These are phyloP conservation scores for Fusarium coffeatum DNA, from an alignment of 2,329 filamentous ascomycete species.

Conservation along the genomic window DNA sequence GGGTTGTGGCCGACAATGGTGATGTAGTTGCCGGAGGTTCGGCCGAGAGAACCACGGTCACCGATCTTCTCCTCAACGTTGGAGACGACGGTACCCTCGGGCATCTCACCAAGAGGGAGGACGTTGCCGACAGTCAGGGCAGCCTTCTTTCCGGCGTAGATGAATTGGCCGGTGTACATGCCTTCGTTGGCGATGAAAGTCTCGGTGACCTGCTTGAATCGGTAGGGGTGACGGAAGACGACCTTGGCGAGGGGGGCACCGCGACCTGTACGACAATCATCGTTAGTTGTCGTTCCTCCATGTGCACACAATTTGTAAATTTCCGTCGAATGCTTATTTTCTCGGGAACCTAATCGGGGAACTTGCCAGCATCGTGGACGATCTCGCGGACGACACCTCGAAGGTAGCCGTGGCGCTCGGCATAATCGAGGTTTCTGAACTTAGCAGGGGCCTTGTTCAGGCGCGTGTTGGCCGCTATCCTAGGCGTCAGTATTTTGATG, in stretches of 20 bases:
- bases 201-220: conserved; percentile 97
- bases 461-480: conserved; percentile 80
- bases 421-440: conserved; percentile 96
- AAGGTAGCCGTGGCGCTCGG: conserved; percentile 97
- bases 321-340: conserved; percentile 19
- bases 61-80: conserved; percentile 99
- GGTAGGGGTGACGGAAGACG: conserved; percentile 97
- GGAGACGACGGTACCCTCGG: conserved; percentile 98
- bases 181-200: conserved; percentile 99
- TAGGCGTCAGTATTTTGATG: conserved; percentile 48
- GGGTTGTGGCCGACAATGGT: conserved; percentile 98
- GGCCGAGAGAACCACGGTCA: conserved; percentile 94
- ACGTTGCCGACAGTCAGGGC: conserved; percentile 97
- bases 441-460: conserved; percentile 87
- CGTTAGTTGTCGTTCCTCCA: conserved; percentile 43
- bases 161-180: conserved; percentile 99
- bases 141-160: conserved; percentile 99
- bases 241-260: conserved; percentile 98
- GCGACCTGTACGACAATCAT: conserved; percentile 63
- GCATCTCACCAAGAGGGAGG: conserved; percentile 91
- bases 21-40: conserved; percentile 99
- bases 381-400: conserved; percentile 98
- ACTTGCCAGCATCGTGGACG: conserved; percentile 91
- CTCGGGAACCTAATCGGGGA: conserved; percentile 37
- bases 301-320: conserved; percentile 19